Base-by-base conservation (phyloP, 2,329 filamentous ascomycete species). In the Lachnellula cervina region DNA sequence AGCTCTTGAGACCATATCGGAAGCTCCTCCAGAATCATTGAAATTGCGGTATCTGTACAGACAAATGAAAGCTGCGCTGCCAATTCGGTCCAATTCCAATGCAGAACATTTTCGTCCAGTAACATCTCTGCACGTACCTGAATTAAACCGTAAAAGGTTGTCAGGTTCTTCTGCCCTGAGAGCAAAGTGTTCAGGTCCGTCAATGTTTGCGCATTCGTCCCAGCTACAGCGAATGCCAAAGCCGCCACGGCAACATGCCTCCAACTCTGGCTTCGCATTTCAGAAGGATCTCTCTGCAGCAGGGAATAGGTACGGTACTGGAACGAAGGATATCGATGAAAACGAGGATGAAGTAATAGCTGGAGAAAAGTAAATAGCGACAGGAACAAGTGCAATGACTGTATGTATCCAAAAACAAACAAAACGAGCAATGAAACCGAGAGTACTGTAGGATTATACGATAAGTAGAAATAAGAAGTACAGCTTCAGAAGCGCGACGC, bases 101-200 rank as follows among this genome's bases (percentile, higher is more conserved):
- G 16, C 5, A 16, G 16, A 40, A 17, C 3, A 23, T 16, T 19
- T 44, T 44, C 42, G 42, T 23, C 42, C 9, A n/a, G 14, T 14
- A n/a, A 44, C 34, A 38, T 2, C 28, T 11, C 28, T 32, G 9
- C 9, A 56, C 63, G 32, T 64, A 75, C 76, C 69, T 75, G 70
- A 58, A 78, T 72, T 49, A 78, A 64, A 17, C 69, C 66, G 59
- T 75, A 74, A 59, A 74, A 78, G 2, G 71, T 77, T 8, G 71
- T 73, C 38, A 79, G 68, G 49, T 77, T 74, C 53, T 68, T 67
- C 49, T 76, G 69, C 4, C 63, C 66, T 5, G 69, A 64, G 13
- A 79, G 62, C 21, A 77, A 68, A 7, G 66, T 68, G 2, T 73
- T 74, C 46, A 79, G 60, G 57, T 76, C 73, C 28, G 47, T 21